phyloP scores from a whole-genome alignment of 805 yeast genomes.

The Candida ponderosae region DNA sequence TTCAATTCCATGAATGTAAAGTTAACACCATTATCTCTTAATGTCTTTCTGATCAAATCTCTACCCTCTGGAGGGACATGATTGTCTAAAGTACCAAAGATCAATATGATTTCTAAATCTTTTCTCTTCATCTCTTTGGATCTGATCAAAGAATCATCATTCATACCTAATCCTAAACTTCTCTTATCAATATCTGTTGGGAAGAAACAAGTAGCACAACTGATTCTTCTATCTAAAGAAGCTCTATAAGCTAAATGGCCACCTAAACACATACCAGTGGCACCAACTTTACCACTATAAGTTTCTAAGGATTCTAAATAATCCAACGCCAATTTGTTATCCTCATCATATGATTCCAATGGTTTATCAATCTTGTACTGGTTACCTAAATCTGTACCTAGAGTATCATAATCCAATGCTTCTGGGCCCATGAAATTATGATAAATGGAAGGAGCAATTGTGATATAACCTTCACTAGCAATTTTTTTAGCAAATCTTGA shows the following conservation, averaged over 20 bases:
- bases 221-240: constrained; percentile 54
- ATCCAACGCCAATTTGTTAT: constrained; percentile 55
- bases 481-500: constrained; percentile 68
- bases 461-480: constrained; percentile 74
- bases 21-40: constrained; percentile 51
- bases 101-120: constrained; percentile 51
- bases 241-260: constrained; percentile 77
- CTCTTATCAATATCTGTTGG: constrained; percentile 74
- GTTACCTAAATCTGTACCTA: constrained; percentile 74
- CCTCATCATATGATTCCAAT: constrained; percentile 69
- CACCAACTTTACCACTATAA: constrained; percentile 67
- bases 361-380: constrained; percentile 58
- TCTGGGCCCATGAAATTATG: constrained; percentile 64
- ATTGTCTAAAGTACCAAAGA: constrained; percentile 72
- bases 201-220: constrained; percentile 68
- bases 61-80: constrained; percentile 78
- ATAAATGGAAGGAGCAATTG: constrained; percentile 72
- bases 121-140: constrained; percentile 42
- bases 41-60: constrained; percentile 54
- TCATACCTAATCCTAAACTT: constrained; percentile 53
- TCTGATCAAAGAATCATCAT: constrained; percentile 60
- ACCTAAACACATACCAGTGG: constrained; percentile 85
- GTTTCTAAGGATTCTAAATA: constrained; percentile 49
- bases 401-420: constrained; percentile 59
- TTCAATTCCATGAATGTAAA: constrained; percentile 68